Base-by-base conservation (phyloP, 2,329 filamentous ascomycete species). In the Cladosporium oxysporum region DNA sequence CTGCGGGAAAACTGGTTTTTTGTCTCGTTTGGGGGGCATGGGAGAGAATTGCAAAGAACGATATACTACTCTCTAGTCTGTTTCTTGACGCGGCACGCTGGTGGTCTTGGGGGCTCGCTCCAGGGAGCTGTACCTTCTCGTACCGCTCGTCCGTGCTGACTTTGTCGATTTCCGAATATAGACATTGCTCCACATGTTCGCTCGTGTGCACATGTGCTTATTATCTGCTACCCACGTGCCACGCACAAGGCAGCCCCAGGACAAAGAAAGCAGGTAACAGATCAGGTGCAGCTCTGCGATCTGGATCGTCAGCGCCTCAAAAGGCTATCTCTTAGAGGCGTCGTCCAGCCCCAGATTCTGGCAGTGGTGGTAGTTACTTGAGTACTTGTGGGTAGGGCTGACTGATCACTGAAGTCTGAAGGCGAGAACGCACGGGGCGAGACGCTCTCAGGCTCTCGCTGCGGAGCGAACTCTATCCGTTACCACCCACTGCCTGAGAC, bases 31-130 rank as follows among this genome's bases (percentile, higher is more conserved):
- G 26, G 50, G 14, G 50, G 8, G 29, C 16, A n/a, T 12, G 18
- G 11, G 52, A 55, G 52, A 55, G 29, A 55, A 31, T 33, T 29
- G 28, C 52, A 33, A 33, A 55, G 52, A 55, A 18, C 28, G 52
- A 55, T 55, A 55, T 55, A 55, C 52, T 55, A 55, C 52, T 55
- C n/a, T 21, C n/a, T 28, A 55, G 16, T 55, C 29, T 55, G 28
- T 55, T 29, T 55, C 28, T 53, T 29, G 52, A 14, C 10, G 52
- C 41, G 33, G 33, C n/a, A 8, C 21, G n/a, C 8, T 47, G 21
- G 23, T 47, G 21, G 23, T 28, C 26, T 28, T n/a, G n/a, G 41
- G 21, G 41, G 41, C 41, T 47, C 41, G 8, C 41, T 47, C 41
- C n/a, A 47, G 41, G 41, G n/a, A 47, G 50, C 50, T 28, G 26